Percentiles rank a stretch among this genome's conserved stretches.
Conservation (phyloP, 345 rosid genomes). For the Kandelia obovata region DNA sequence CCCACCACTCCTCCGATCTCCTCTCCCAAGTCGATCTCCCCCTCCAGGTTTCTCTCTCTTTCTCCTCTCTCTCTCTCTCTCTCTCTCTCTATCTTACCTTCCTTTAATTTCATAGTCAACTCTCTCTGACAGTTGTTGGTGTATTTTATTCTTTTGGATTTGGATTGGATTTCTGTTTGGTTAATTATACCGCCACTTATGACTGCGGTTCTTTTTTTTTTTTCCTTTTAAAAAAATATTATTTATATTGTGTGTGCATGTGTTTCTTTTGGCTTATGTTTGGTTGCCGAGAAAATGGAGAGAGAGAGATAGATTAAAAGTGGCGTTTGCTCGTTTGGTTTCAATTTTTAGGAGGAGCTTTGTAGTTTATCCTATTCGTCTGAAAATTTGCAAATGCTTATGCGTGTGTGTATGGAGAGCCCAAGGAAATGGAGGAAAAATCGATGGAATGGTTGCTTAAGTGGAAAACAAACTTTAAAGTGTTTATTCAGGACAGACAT, state of each 20-base stretch:
- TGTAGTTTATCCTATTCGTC: too few relatives aligned
- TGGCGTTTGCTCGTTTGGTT: neutral
- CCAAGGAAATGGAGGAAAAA: too few relatives aligned
- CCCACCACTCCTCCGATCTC: slow-evolving; percentile 91
- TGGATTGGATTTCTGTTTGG: neutral
- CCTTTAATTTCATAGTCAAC: neutral
- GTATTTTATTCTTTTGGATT: neutral
- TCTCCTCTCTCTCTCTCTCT: neutral
- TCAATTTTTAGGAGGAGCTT: too few relatives aligned
- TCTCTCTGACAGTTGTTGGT: neutral
- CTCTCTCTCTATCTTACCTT: slow-evolving; percentile 1
- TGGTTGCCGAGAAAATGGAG: neutral
- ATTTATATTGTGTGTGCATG: too few relatives aligned
- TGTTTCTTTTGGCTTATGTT: neutral
- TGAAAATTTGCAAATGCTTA: too few relatives aligned
- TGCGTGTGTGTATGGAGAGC: too few relatives aligned
- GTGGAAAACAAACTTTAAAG: too few relatives aligned
- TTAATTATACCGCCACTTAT: neutral
- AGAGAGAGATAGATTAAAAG: neutral
- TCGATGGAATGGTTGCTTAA: too few relatives aligned
- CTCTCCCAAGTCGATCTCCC: slow-evolving; percentile 98
- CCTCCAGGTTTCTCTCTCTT: slow-evolving; percentile 56
- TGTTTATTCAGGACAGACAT: too few relatives aligned
- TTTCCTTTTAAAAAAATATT: too few relatives aligned
- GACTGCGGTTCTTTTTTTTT: neutral